Evolutionary conservation across 73 alveolate species (phyloP).

Genomic region (Effrenium voratum): DNA sequence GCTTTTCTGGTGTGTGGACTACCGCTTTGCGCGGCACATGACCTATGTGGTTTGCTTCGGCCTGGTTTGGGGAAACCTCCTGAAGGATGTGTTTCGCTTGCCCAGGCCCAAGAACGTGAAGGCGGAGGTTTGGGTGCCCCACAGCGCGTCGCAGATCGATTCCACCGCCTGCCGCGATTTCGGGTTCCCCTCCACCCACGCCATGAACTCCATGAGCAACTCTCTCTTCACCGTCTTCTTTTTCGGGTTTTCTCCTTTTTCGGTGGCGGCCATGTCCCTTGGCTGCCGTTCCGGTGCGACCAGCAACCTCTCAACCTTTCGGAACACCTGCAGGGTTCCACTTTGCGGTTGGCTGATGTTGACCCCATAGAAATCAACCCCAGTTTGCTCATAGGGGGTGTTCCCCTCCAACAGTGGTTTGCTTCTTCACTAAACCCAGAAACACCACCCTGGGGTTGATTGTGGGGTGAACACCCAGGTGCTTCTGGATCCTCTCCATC

Average conservation of each 20-base stretch:
- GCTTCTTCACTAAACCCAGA: too few species aligned
- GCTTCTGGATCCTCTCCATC: conserved; percentile 54
- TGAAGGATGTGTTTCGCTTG: conserved; percentile 87
- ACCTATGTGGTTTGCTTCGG: conserved; percentile 91
- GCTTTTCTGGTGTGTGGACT: conserved; percentile 83
- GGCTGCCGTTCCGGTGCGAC: too few species aligned
- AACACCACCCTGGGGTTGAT: too few species aligned
- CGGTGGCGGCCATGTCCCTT: background rate
- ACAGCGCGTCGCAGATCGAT: conserved; percentile 83
- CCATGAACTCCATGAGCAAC: conserved; percentile 54
- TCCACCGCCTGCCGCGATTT: conserved; percentile 92
- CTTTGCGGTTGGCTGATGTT: too few species aligned
- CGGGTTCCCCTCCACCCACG: conserved; percentile 90
- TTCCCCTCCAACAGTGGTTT: too few species aligned
- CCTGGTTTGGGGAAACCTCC: conserved; percentile 85
- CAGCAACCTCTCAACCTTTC: too few species aligned
- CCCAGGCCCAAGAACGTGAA: conserved; percentile 82
- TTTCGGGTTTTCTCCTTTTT: background rate
- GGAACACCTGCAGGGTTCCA: too few species aligned
- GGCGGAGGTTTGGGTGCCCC: conserved; percentile 84
- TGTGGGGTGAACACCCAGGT: too few species aligned
- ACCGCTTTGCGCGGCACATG: conserved; percentile 87
- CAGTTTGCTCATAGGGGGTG: too few species aligned
- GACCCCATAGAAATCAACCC: too few species aligned
- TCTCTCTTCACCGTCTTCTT: conserved; percentile 58